Conservation (phyloP, 2,329 filamentous ascomycete species). For the Ophiostoma ulmi region DNA sequence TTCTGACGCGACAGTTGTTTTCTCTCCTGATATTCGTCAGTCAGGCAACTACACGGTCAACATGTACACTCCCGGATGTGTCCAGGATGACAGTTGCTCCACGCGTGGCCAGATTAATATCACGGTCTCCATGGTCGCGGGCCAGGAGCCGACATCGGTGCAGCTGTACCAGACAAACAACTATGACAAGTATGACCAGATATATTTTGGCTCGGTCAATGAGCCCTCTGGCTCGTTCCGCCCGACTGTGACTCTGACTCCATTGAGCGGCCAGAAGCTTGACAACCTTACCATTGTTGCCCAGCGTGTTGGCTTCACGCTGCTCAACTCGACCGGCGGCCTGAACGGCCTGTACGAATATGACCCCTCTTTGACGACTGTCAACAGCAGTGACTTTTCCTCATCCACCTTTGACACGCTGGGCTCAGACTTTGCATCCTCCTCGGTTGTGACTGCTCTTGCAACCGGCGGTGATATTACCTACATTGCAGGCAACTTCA, state of each 20-base stretch:
- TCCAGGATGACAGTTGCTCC: slow-evolving; percentile 69
- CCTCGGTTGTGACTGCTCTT: slow-evolving; percentile 68
- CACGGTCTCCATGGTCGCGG: slow-evolving; percentile 41
- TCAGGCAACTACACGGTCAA: slow-evolving; percentile 89
- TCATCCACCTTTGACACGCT: slow-evolving; percentile 72
- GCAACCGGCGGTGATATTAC: slow-evolving; percentile 57
- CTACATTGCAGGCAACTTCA: slow-evolving; percentile 83
- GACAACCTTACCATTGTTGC: slow-evolving; percentile 74
- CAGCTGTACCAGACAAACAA: slow-evolving; percentile 82
- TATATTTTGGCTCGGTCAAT: slow-evolving; percentile 83
- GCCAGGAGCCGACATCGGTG: slow-evolving; percentile 50
- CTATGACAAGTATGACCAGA: slow-evolving; percentile 92
- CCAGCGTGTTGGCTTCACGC: slow-evolving; percentile 73
- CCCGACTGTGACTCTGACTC: slow-evolving; percentile 72
- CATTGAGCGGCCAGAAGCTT: slow-evolving; percentile 58
- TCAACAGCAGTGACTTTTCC: slow-evolving; percentile 59
- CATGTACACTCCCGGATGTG: slow-evolving; percentile 87
- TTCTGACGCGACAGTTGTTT: slow-evolving; percentile 64
- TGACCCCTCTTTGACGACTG: slow-evolving; percentile 57
- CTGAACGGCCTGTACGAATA: slow-evolving; percentile 91
- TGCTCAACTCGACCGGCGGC: slow-evolving; percentile 68
- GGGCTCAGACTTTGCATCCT: slow-evolving; percentile 61
- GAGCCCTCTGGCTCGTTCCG: slow-evolving; percentile 67
- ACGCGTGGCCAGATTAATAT: slow-evolving; percentile 78
- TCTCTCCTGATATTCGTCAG: slow-evolving; percentile 77